Percentiles rank a stretch among this genome's conserved stretches.
Conservation (phyloP, 2,329 filamentous ascomycete species). For the Verticillium longisporum region DNA sequence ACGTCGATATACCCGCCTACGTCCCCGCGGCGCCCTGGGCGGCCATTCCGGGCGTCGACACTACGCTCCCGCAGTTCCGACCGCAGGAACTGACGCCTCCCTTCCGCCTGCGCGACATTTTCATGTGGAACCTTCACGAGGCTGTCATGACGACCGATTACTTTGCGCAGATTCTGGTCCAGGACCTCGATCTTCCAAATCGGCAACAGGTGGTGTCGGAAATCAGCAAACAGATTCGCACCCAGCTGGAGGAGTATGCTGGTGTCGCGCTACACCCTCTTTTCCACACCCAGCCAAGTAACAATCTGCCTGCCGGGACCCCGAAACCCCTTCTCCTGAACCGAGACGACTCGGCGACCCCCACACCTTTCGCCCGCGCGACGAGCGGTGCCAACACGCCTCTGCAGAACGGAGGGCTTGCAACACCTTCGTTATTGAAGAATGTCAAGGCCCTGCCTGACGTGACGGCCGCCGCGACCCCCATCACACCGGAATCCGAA, state of each 20-base stretch:
- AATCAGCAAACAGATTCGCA: conserved; percentile 90
- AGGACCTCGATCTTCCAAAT: conserved; percentile 86
- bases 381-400: conserved; percentile 51
- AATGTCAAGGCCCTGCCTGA: conserved; percentile 39
- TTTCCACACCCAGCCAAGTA: conserved; percentile 57
- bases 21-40: conserved; percentile 59
- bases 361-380: conserved; percentile 16
- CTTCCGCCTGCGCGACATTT: conserved; percentile 89
- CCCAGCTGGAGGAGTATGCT: conserved; percentile 92
- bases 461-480: conserved; percentile 64
- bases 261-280: conserved; percentile 89
- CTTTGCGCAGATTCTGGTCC: conserved; percentile 84
- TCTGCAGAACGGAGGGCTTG: conserved; percentile 40
- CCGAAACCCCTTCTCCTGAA: conserved; percentile 23
- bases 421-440: conserved; percentile 40
- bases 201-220: conserved; percentile 62
- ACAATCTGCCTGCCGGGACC: conserved; percentile 14
- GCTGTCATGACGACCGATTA: conserved; percentile 89
- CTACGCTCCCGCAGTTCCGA: conserved; percentile 70
- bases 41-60: conserved; percentile 53
- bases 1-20: conserved; percentile 82
- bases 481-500: conserved; percentile 58
- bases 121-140: conserved; percentile 96
- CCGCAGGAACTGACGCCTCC: conserved; percentile 72
- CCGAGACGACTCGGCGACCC: conserved; percentile 30